A percentile compares a stretch with the other conserved stretches of the same genome.
Conservation (phyloP, 1,284 basidiomycete genomes). For the Papiliotrema flavescens region DNA sequence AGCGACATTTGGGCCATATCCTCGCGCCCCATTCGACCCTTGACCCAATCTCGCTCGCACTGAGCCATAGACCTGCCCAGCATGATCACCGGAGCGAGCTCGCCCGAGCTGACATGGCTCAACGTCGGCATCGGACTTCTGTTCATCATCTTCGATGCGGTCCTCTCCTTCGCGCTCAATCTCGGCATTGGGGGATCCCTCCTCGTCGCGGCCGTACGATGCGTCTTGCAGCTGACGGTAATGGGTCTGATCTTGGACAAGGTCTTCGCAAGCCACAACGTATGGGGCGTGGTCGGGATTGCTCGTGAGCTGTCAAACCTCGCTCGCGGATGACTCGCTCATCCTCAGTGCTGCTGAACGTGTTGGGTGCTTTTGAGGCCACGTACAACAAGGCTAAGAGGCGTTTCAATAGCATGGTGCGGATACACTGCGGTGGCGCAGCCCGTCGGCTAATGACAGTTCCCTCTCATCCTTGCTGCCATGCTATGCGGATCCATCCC, state of each 20-base stretch:
- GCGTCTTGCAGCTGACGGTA: conserved; percentile 68
- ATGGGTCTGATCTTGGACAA: conserved; percentile 66
- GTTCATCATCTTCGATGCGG: conserved; percentile 58
- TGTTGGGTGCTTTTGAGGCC: conserved; percentile 59
- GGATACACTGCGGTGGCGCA: conserved; percentile 11
- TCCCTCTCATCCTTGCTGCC: conserved; percentile 62
- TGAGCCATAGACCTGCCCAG: no score
- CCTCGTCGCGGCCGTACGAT: conserved; percentile 65
- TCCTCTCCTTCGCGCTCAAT: conserved; percentile 61
- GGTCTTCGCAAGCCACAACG: conserved; percentile 69
- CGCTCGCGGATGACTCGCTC: neutral
- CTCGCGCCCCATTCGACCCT: no score
- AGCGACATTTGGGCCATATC: no score
- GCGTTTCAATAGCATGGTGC: conserved; percentile 69
- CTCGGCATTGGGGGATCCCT: conserved; percentile 68
- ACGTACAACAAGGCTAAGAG: conserved; percentile 70
- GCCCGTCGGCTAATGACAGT: conserved; percentile 52
- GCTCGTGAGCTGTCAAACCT: conserved; percentile 56
- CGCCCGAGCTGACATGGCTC: conserved; percentile 56
- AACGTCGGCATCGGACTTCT: conserved; percentile 70
- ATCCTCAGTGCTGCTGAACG: conserved; percentile 60
- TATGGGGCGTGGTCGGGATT: conserved; percentile 69
- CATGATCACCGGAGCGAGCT: neutral
- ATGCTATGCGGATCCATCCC: conserved; percentile 75
- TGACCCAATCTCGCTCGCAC: no score